Evolutionary conservation across 2,329 filamentous ascomycete genomes (phyloP), one percentile per base, ranked within the genome.

Genomic region (Aspergillus terreus): DNA sequence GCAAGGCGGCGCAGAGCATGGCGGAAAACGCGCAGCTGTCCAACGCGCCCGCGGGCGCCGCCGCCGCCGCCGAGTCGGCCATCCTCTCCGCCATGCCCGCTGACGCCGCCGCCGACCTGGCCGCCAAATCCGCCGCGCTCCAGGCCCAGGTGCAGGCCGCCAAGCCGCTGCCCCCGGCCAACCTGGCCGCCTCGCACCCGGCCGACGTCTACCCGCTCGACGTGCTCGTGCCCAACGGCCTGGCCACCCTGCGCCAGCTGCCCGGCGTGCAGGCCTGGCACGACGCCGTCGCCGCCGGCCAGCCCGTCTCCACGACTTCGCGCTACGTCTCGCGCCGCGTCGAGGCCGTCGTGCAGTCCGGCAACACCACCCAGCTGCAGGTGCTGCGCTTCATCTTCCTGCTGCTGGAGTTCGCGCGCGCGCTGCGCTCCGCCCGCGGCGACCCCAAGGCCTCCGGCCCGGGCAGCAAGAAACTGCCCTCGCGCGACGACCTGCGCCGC

Each of bases 11-110:
- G 4, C 73, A 76, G 55, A 72, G 73, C 38, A 63, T 74, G 56
- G 73, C 75, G 44, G 74, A 77, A 60, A 78, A 78, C 49, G 72
- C 74, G 17, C 72, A 76, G 49, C 67, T 76, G 15, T 71, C 73
- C 46, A 72, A 67, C 44, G 67, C 70, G 4, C 67, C 71, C 2
- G 61, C 62, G 6, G 65, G 68, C 21, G 55, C 63, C 15, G 63
- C 70, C 50, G 63, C 65, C 36, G 67, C 73, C 33, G 66, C 72
- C 46, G 73, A 74, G 52, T 66, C 71, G 32, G 74, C 74, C 21
- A 68, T 77, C 41, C 65, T 76, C 35, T 68, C 71, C 10, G 69
- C 73, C 7, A 70, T 76, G 65, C 68, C 72, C 23, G 59, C 64
- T 15, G 64, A 70, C 32, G 59, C 62, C 6, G 57, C 64, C 44